Percentiles rank a stretch among this genome's conserved stretches.
These are phyloP conservation scores for Hibiscus tridactylites DNA, from an alignment of 345 rosid genomes.

Conservation along the genomic window DNA sequence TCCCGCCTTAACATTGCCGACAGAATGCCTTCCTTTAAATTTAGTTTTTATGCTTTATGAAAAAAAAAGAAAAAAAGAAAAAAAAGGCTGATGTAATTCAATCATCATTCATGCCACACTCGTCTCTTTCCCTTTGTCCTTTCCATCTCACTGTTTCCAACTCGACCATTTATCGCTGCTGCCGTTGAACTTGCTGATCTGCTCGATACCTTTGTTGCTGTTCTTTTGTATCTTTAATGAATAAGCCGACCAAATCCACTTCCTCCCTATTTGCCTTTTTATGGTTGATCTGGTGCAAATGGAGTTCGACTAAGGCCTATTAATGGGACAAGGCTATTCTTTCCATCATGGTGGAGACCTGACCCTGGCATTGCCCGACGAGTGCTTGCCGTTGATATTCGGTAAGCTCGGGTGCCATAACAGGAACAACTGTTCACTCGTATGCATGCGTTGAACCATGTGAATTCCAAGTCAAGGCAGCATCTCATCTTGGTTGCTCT, in stretches of 20 bases:
- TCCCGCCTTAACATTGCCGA: background rate
- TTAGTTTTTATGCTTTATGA: background rate
- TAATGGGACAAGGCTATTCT: slow-evolving; percentile 23
- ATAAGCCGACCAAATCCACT: background rate
- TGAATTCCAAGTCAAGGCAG: slow-evolving; percentile 5
- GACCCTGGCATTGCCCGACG: background rate
- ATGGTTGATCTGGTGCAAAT: background rate
- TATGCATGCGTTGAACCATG: background rate
- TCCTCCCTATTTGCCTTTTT: no score
- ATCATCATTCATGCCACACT: background rate
- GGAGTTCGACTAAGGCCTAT: background rate
- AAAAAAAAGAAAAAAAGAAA: background rate
- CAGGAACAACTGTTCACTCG: background rate
- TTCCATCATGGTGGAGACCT: background rate
- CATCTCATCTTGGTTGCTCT: background rate
- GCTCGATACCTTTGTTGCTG: background rate
- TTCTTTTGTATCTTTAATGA: background rate
- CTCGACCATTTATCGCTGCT: background rate
- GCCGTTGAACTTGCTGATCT: background rate
- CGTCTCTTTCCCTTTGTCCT: background rate
- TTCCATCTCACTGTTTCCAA: background rate
- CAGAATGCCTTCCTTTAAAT: background rate
- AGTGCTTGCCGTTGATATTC: background rate
- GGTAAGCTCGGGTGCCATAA: background rate
- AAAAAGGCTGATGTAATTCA: background rate